Evolutionary conservation across 2,329 filamentous ascomycete genomes (phyloP).

Genomic region (Elsinoe necatrix): DNA sequence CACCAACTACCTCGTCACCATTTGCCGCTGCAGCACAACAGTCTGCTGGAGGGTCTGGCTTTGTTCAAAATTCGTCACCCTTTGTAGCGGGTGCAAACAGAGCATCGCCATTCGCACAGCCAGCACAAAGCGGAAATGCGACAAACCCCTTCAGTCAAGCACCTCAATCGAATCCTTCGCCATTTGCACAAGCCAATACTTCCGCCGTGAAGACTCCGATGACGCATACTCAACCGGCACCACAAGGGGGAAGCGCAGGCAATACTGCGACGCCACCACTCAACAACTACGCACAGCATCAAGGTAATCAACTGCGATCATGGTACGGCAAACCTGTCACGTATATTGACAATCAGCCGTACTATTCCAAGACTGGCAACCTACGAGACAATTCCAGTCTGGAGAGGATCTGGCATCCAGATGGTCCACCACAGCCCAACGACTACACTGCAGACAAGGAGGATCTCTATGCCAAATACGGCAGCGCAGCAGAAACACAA

Average conservation of each 20-base stretch:
- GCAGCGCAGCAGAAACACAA: conserved; percentile 44
- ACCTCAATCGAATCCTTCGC: conserved; percentile 10
- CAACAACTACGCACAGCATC: conserved; percentile 38
- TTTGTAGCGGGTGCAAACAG: conserved; percentile 16
- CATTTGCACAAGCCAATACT: conserved; percentile 16
- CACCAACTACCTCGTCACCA: conserved; percentile 1
- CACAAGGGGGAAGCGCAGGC: neutral
- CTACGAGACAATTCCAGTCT: conserved; percentile 47
- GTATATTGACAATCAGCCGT: conserved; percentile 48
- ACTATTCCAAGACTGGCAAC: conserved; percentile 33
- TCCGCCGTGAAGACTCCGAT: conserved; percentile 14
- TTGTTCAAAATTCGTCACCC: conserved; percentile 20
- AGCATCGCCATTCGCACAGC: conserved; percentile 18
- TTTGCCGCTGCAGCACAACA: conserved; percentile 18
- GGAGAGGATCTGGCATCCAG: conserved; percentile 63
- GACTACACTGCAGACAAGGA: conserved; percentile 52
- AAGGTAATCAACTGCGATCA: conserved; percentile 41
- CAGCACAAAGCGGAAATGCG: conserved; percentile 7
- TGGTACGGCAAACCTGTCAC: conserved; percentile 58
- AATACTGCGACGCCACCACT: conserved; percentile 22
- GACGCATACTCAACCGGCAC: conserved; percentile 20
- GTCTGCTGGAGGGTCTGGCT: conserved; percentile 17
- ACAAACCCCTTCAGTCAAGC: conserved; percentile 20
- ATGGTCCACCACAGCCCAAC: conserved; percentile 52
- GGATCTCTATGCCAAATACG: conserved; percentile 49